Base-by-base conservation (phyloP, 106 monocot species). In the Apostasia shenzhenica region DNA sequence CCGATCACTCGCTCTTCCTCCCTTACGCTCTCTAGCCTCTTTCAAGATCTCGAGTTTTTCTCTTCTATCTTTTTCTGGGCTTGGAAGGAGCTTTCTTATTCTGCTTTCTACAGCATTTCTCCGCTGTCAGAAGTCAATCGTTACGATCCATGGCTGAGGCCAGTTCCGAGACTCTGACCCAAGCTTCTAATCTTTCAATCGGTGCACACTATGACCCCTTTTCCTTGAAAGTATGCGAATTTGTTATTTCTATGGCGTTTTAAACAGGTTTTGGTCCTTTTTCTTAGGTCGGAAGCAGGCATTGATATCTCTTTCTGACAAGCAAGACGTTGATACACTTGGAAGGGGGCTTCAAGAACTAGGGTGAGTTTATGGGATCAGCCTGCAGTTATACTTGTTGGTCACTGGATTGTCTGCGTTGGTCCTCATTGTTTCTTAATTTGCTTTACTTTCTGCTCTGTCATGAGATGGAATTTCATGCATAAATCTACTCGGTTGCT, bases 231-330 rank as follows among this genome's bases (percentile, higher is more conserved):
- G 40, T 59, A 41, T 39, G 59, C 8, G 5, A 59, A 58, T 47
- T 45, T 63, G 9, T 63, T 45, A 45, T n/a, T 14, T 63, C 46
- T 46, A 14, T 63, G 45, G 6, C 2, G 8, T 8, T 65, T 2
- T 37, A 26, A 26, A 26, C 26, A 26, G 26, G 26, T 8, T 65
- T 48, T 48, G 7, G 49, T 8, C 50, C 6, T 8, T 50, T 50
- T 60, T 54, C 55, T 43, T 45, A 88, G 97, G 82, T 45, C 1
- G 54, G 14, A 97, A 89, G 67, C 97, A 82, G 73, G 97, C 97
- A 61, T 82, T 97, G 69, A 83, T 97, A 77, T 97, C 97, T 55
- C 72, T 97, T 43, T 97, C 97, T 13, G 80, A 97, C 80, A 97
- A 97, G 77, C 66, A 69, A 41, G 92, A 89, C 57, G 57, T 97